A percentile compares a stretch with the other conserved stretches of the same genome.
phyloP scores from a whole-genome alignment of 495 filamentous ascomycete species.

The Lasiosphaeria ovina region DNA sequence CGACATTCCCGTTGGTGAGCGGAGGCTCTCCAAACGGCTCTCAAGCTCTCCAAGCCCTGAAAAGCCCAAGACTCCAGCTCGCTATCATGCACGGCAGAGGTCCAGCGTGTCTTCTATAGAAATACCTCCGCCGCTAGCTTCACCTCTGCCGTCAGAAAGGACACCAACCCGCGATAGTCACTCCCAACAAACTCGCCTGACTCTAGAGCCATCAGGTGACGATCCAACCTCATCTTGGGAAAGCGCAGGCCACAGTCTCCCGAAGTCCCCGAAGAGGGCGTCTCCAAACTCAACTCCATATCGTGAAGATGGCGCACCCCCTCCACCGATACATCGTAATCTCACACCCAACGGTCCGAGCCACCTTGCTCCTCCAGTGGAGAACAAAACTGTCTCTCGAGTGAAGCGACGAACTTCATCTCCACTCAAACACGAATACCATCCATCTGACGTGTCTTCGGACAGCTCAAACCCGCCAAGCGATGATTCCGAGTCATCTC shows the following conservation, averaged over 20 bases:
- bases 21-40: constrained; percentile 32
- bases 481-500: constrained; percentile 43
- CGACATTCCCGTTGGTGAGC: constrained; percentile 76
- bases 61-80: constrained; percentile 28
- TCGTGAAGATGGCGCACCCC: constrained; percentile 48
- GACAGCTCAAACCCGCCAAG: constrained; percentile 48
- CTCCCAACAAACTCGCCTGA: constrained; percentile 15
- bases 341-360: constrained; percentile 40
- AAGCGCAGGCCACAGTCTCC: constrained; percentile 33
- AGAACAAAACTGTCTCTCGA: constrained; percentile 34
- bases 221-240: constrained; percentile 17
- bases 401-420: constrained; percentile 78
- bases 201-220: constrained; percentile 1
- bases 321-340: constrained; percentile 50
- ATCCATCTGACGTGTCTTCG: constrained; percentile 72
- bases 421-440: constrained; percentile 96
- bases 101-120: constrained; percentile 18
- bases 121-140: constrained; percentile 13
- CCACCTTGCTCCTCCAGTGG: constrained; percentile 51
- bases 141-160: constrained; percentile 25
- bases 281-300: constrained; percentile 45
- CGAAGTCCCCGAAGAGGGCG: constrained; percentile 30
- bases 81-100: constrained; percentile 22
- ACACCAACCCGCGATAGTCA: constrained; percentile 32
- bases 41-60: constrained; percentile 9